These are phyloP conservation scores for Pseudogymnoascus sp. DNA, from an alignment of 2,329 filamentous ascomycete species.

Conservation along the genomic window DNA sequence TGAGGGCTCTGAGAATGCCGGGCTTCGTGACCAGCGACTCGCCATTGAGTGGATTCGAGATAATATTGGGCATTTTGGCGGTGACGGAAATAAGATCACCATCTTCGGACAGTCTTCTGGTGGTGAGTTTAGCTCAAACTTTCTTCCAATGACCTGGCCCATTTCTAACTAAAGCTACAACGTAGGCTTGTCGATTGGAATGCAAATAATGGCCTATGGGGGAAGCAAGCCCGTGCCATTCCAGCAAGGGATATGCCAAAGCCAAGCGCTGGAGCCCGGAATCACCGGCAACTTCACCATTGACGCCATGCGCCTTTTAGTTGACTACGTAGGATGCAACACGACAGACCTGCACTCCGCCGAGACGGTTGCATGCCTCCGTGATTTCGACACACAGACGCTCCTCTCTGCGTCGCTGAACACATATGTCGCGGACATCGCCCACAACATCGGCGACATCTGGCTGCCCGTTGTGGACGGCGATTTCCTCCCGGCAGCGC, in stretches of 20 bases:
- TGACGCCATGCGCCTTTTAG: slow-evolving; percentile 38
- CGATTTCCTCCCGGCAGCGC: slow-evolving; percentile 13
- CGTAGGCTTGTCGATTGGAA: slow-evolving; percentile 35
- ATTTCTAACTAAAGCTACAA: slow-evolving; percentile 21
- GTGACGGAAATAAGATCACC: slow-evolving; percentile 48
- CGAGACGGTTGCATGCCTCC: slow-evolving; percentile 41
- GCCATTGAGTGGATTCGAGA: slow-evolving; percentile 51
- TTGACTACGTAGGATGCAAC: slow-evolving; percentile 38
- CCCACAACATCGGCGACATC: slow-evolving; percentile 43
- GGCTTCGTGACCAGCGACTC: slow-evolving; percentile 51
- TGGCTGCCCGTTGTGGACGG: slow-evolving; percentile 31
- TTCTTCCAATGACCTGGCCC: slow-evolving; percentile 34
- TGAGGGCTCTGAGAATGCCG: slow-evolving; percentile 52
- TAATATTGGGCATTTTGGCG: slow-evolving; percentile 53
- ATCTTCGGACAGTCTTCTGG: slow-evolving; percentile 54
- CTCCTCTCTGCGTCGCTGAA: slow-evolving; percentile 39
- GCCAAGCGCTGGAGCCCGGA: slow-evolving; percentile 44
- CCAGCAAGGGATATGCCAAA: slow-evolving; percentile 39
- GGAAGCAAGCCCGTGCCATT: slow-evolving; percentile 38
- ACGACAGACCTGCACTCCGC: slow-evolving; percentile 33
- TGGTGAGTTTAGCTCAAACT: slow-evolving; percentile 40
- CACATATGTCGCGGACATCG: slow-evolving; percentile 35
- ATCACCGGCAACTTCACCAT: slow-evolving; percentile 42
- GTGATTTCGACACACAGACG: slow-evolving; percentile 34
- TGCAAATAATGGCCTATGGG: slow-evolving; percentile 44